A percentile compares a stretch with the other conserved stretches of the same genome.
These are phyloP conservation scores for Colletotrichum musae DNA, from an alignment of 2,329 filamentous ascomycete species.

Conservation along the genomic window DNA sequence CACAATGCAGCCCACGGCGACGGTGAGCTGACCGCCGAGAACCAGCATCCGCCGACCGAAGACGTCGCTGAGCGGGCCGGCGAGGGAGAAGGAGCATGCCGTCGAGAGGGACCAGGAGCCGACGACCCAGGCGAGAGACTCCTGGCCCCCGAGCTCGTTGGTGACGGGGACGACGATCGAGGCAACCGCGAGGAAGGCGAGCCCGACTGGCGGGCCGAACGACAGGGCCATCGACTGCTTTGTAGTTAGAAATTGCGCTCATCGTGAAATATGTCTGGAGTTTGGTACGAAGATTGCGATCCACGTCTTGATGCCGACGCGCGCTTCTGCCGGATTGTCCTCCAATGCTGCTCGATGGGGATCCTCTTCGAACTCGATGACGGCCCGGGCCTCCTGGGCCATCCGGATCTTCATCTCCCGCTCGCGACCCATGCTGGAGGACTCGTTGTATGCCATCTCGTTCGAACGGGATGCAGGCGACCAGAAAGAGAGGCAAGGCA, in stretches of 20 bases:
- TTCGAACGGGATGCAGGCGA: background rate
- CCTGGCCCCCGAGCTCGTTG: slow-evolving; percentile 30
- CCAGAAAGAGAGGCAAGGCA: background rate
- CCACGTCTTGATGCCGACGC: slow-evolving; percentile 39
- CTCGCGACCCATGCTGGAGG: slow-evolving; percentile 25
- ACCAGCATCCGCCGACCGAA: slow-evolving; percentile 37
- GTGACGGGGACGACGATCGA: slow-evolving; percentile 37
- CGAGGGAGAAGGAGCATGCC: slow-evolving; percentile 39
- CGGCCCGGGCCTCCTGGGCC: slow-evolving; percentile 34
- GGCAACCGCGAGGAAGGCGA: slow-evolving; percentile 35
- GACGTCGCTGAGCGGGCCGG: slow-evolving; percentile 37
- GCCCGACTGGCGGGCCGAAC: slow-evolving; percentile 36
- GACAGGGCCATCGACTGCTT: slow-evolving; percentile 37
- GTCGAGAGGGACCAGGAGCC: slow-evolving; percentile 40
- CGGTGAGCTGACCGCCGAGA: slow-evolving; percentile 30
- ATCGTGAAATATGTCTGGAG: no score
- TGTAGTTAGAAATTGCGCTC: background rate
- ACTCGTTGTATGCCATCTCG: slow-evolving; percentile 25
- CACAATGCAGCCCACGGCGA: slow-evolving; percentile 43
- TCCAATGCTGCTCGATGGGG: slow-evolving; percentile 41
- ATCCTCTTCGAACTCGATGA: slow-evolving; percentile 40
- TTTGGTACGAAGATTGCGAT: slow-evolving; percentile 33
- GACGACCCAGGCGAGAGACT: slow-evolving; percentile 35
- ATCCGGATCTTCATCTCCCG: slow-evolving; percentile 46
- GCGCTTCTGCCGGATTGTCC: slow-evolving; percentile 34